Evolutionary conservation across 139 green algal genomes (phyloP).

Genomic region (Eudorina sp.): DNA sequence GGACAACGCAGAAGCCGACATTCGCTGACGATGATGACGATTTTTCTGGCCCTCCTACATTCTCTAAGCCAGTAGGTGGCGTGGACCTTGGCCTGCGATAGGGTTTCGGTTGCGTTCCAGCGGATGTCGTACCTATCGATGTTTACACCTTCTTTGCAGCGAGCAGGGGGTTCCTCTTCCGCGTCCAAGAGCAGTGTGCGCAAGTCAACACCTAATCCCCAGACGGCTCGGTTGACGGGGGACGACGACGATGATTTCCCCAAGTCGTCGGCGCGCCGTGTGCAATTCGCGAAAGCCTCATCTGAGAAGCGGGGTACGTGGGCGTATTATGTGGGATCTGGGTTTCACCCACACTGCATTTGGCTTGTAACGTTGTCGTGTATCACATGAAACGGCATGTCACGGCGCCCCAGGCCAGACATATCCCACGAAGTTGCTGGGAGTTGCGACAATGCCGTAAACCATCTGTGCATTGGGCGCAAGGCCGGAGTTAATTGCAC

Average conservation of each 20-base stretch:
- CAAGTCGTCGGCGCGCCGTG: background rate
- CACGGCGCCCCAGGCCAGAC: no score
- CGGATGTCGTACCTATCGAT: background rate
- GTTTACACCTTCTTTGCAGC: background rate
- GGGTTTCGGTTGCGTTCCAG: no score
- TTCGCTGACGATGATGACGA: conserved; percentile 32
- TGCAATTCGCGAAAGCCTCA: background rate
- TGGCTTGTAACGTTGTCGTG: no score
- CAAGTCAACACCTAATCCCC: conserved; percentile 27
- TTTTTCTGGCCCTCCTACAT: conserved; percentile 12
- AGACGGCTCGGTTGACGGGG: background rate
- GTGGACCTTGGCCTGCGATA: no score
- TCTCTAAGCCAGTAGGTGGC: background rate
- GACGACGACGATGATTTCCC: conserved; percentile 41
- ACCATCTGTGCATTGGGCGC: no score
- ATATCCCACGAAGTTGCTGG: no score
- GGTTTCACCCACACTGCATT: no score
- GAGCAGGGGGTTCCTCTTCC: background rate
- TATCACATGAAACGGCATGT: no score
- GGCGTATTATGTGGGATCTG: no score
- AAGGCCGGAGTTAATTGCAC: no score
- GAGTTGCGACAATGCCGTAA: no score
- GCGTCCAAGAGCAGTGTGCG: conserved; percentile 1
- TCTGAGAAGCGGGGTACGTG: background rate
- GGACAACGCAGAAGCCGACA: background rate